Evolutionary conservation across 208 protist species (phyloP), one percentile per base, ranked within the genome.

Genomic region (Hexamita inflata): DNA sequence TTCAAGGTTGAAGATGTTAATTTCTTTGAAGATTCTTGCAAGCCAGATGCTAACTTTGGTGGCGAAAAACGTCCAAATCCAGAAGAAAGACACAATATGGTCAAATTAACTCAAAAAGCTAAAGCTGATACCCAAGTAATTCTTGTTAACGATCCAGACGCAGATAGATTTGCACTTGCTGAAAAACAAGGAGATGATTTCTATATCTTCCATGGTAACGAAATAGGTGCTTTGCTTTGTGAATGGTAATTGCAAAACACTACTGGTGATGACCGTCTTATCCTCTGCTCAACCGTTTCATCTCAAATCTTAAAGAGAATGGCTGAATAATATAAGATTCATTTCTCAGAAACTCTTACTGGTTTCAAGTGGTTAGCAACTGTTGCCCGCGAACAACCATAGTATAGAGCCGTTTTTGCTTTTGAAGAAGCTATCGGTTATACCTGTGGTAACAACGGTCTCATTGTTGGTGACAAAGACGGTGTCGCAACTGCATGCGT

Each of bases 311-410:
- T 98, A 0, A 70, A 80, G 40, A 84, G 89, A 28, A 94, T 98
- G 82, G 90, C 91, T 2, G 75, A 83, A 38, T 85, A 83, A 41
- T 91, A 96, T 78, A 92, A 92, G 0, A 86, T 93, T 58, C 58
- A 80, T 34, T 92, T 88, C 78, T 81, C 88, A 62, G 92, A 96
- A 70, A 95, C 91, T 11, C 84, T 98, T 58, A 97, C 94, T 32
- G 95, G 95, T 35, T 98, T 98, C 84, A 98, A 98, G 82, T 98
- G 92, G 88, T 90, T 98, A 75, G 94, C 92, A 53, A 28, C 70
- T 66, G 7, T n/a, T 75, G 67, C 13, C 32, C 80, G 41, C 59
- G 73, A 35, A 83, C 80, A 41, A 67, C 81, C 0, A 65, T 80
- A 0, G 80, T 92, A 49, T 13, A 4, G 73, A 97, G n/a, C n/a